phyloP scores from a whole-genome alignment of 192 early-diverging fungal species.

The Coemansia sp. region DNA sequence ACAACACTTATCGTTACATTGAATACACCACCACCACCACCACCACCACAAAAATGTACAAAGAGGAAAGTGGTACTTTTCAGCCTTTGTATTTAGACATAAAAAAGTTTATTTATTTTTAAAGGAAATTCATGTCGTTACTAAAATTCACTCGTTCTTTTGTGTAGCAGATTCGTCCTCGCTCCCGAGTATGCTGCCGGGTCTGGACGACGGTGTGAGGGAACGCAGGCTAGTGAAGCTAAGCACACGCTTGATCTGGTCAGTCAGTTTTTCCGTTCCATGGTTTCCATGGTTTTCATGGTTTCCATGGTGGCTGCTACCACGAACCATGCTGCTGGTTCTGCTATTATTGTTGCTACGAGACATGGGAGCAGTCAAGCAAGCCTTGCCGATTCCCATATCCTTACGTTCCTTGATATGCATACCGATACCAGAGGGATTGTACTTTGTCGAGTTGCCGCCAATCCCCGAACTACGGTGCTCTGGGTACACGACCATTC shows the following conservation, averaged over 20 bases:
- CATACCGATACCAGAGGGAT: conserved; percentile 13
- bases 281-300: background rate
- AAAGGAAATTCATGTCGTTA: background rate
- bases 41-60: background rate
- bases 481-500: conserved; percentile 1
- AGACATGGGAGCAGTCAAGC: background rate
- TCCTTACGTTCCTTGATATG: conserved; percentile 12
- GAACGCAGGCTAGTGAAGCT: background rate
- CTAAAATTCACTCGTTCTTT: background rate
- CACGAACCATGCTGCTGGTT: background rate
- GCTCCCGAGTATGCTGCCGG: too few relatives aligned
- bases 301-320: background rate
- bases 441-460: conserved; percentile 8
- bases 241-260: conserved; percentile 6
- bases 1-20: too few relatives aligned
- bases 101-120: background rate
- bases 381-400: conserved; percentile 31
- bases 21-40: too few relatives aligned
- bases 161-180: background rate
- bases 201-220: background rate
- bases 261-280: too few relatives aligned
- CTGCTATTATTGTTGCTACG: background rate
- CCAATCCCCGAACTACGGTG: conserved; percentile 20
- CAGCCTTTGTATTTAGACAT: background rate
- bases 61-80: background rate